A percentile compares a stretch with the other conserved stretches of the same genome.
Evolutionary conservation across 164 flowering plant species (phyloP).

Genomic region (Warburgia ugandensis): DNA sequence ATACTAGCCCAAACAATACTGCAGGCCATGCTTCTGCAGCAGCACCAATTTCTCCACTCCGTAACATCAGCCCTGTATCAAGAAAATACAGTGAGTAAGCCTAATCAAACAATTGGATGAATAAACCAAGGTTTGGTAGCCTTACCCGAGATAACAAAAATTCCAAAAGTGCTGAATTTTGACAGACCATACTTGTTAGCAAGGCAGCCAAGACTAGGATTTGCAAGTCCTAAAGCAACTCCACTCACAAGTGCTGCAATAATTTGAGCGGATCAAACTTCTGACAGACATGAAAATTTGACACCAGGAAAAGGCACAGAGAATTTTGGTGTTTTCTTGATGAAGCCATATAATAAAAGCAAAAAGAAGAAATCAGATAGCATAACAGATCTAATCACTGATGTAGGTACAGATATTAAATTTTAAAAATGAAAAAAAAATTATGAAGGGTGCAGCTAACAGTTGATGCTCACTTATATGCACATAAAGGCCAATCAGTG

Average conservation of each 20-base stretch:
- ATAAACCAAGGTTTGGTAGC: neutral
- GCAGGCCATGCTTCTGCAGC: slow-evolving; percentile 88
- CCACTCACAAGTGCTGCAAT: slow-evolving; percentile 79
- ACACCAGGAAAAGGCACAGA: too few species aligned
- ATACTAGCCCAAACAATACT: slow-evolving; percentile 93
- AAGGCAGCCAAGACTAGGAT: slow-evolving; percentile 77
- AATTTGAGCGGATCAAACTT: slow-evolving; percentile 1
- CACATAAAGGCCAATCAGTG: too few species aligned
- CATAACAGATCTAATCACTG: too few species aligned
- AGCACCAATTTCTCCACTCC: slow-evolving; percentile 65
- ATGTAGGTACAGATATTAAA: too few species aligned
- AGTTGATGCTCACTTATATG: too few species aligned
- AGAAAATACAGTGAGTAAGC: neutral
- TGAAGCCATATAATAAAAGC: too few species aligned
- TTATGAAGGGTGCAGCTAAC: too few species aligned
- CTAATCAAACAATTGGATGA: neutral
- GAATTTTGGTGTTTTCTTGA: too few species aligned
- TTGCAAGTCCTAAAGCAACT: slow-evolving; percentile 62
- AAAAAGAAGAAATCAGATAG: too few species aligned
- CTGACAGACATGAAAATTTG: neutral
- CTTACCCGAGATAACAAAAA: slow-evolving; percentile 80
- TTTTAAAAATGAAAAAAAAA: too few species aligned
- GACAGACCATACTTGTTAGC: slow-evolving; percentile 64
- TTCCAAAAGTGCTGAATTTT: slow-evolving; percentile 75
- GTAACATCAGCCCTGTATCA: slow-evolving; percentile 63